A percentile compares a stretch with the other conserved stretches of the same genome.
Evolutionary conservation across 2,329 filamentous ascomycete species (phyloP).

Genomic region (Pyrenochaeta sp.): DNA sequence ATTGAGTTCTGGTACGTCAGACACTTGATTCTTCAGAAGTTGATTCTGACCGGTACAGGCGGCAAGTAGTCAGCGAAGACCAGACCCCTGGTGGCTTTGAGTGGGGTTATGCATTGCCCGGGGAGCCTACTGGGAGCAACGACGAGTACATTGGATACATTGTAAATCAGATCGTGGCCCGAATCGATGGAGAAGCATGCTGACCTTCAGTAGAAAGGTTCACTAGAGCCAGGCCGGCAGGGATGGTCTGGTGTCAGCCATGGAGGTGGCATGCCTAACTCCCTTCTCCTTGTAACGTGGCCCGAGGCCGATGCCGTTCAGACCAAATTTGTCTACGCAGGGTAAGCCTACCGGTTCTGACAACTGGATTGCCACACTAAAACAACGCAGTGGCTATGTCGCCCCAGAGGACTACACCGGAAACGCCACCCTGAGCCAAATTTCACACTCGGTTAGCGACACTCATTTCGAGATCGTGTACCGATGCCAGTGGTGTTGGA

Average conservation of each 20-base stretch:
- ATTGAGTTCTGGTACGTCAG: conserved; percentile 42
- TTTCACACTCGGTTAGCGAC: conserved; percentile 65
- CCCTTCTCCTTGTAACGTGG: conserved; percentile 46
- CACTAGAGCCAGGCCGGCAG: conserved; percentile 33
- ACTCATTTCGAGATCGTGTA: conserved; percentile 71
- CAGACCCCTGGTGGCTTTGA: conserved; percentile 47
- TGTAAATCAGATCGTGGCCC: conserved; percentile 21
- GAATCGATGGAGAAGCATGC: neutral
- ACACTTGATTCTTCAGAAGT: neutral
- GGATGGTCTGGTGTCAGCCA: conserved; percentile 52
- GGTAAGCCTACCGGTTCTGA: conserved; percentile 25
- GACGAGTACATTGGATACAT: conserved; percentile 51
- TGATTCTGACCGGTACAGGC: conserved; percentile 18
- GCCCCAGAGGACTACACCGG: conserved; percentile 68
- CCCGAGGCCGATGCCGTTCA: conserved; percentile 36
- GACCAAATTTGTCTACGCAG: conserved; percentile 43
- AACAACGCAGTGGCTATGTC: conserved; percentile 60
- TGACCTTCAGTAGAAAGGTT: conserved; percentile 38
- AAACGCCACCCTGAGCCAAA: conserved; percentile 67
- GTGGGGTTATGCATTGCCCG: conserved; percentile 47
- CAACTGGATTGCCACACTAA: conserved; percentile 15
- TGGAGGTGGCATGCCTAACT: conserved; percentile 45
- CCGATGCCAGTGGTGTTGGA: conserved; percentile 64
- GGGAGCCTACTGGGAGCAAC: conserved; percentile 27
- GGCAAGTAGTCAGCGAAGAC: conserved; percentile 30